Evolutionary conservation across 2,329 filamentous ascomycete genomes (phyloP).

Genomic region (Fusarium sp.): DNA sequence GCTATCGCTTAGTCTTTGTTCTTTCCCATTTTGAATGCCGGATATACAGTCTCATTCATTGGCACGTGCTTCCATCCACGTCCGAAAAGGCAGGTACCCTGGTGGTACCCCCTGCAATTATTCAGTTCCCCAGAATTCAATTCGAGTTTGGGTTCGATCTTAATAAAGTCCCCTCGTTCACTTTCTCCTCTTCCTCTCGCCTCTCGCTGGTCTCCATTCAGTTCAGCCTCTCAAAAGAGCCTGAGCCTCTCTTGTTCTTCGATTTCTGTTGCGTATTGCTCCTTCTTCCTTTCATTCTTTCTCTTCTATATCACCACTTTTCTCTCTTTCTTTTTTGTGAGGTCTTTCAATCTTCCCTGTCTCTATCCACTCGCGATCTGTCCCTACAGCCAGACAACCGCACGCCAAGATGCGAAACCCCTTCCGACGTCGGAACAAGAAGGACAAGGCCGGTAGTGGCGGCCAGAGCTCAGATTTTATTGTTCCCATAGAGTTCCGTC

Average conservation of each 20-base stretch:
- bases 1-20: constrained; percentile 7
- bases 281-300: not conserved
- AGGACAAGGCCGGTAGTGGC: constrained; percentile 44
- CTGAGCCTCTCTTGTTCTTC: constrained; percentile 6
- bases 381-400: constrained; percentile 7
- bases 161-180: constrained; percentile 26
- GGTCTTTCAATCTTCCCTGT: not conserved
- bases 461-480: constrained; percentile 36
- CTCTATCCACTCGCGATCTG: not conserved
- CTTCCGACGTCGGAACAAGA: constrained; percentile 53
- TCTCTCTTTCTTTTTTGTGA: not conserved
- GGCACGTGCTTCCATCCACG: constrained; percentile 31
- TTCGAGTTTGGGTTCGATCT: constrained; percentile 20
- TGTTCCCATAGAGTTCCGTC: constrained; percentile 46
- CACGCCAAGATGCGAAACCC: constrained; percentile 48
- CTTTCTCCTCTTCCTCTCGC: constrained; percentile 24
- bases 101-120: constrained; percentile 30
- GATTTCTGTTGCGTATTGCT: not conserved
- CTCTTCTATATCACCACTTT: not conserved
- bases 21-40: constrained; percentile 3
- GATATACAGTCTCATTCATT: constrained; percentile 19
- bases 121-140: constrained; percentile 33
- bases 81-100: constrained; percentile 33
- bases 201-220: constrained; percentile 1
- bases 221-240: constrained; percentile 2